These are phyloP conservation scores for Ophiocordyceps australis DNA, from an alignment of 2,329 filamentous ascomycete species.

Conservation along the genomic window DNA sequence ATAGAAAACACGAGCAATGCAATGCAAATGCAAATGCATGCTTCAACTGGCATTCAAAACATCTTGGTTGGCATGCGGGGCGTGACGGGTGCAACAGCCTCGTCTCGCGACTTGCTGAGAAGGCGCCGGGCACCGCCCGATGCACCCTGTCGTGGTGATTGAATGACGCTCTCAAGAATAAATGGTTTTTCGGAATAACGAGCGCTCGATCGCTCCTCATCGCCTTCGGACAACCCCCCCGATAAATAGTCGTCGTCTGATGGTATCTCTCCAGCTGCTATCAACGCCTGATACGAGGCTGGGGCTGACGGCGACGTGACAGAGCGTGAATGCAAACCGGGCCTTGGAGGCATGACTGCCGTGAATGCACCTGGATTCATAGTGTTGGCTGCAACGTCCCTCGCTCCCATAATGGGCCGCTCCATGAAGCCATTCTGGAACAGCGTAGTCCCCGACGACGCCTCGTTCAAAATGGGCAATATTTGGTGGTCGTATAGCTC, in stretches of 20 bases:
- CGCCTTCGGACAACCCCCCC: conserved; percentile 64
- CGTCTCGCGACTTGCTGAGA: conserved; percentile 14
- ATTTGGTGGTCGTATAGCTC: conserved; percentile 88
- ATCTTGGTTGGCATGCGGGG: conserved; percentile 19
- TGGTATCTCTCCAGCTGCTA: conserved; percentile 39
- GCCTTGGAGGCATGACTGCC: conserved; percentile 28
- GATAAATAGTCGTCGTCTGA: conserved; percentile 63
- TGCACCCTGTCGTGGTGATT: conserved; percentile 36
- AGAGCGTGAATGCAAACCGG: conserved; percentile 61
- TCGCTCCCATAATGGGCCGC: conserved; percentile 39
- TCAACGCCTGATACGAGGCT: conserved; percentile 32
- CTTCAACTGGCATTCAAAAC: too few relatives aligned
- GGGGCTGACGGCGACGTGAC: conserved; percentile 62
- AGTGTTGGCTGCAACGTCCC: conserved; percentile 39
- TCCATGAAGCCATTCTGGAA: conserved; percentile 86
- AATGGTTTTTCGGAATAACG: conserved; percentile 27
- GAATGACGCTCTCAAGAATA: conserved; percentile 42
- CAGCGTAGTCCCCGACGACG: conserved; percentile 59
- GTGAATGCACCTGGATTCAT: conserved; percentile 46
- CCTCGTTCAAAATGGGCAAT: conserved; percentile 74
- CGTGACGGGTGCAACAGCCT: conserved; percentile 19
- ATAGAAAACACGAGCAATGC: too few relatives aligned
- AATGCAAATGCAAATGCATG: too few relatives aligned
- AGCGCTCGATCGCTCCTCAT: conserved; percentile 32
- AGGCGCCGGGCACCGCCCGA: conserved; percentile 19